Evolutionary conservation across 305 asterid species (phyloP).

Genomic region (Fraxinus greggii): DNA sequence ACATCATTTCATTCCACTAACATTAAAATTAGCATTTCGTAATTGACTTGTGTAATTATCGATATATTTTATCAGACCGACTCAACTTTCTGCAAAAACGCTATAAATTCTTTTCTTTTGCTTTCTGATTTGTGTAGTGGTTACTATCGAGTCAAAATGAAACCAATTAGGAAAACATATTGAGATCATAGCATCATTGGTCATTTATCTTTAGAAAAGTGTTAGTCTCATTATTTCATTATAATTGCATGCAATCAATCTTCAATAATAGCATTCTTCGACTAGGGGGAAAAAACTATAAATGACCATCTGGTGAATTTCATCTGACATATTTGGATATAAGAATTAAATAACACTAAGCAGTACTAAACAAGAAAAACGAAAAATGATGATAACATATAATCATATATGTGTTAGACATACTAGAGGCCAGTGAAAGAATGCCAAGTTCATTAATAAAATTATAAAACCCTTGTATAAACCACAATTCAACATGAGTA

Average conservation of each 20-base stretch:
- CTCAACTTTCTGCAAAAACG: not conserved
- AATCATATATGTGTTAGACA: not conserved
- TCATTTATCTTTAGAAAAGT: not conserved
- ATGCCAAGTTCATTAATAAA: not conserved
- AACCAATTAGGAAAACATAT: not conserved
- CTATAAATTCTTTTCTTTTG: not conserved
- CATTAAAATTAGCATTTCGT: too few species aligned
- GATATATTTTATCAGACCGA: too few species aligned
- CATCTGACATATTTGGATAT: not conserved
- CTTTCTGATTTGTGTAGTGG: not conserved
- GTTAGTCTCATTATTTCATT: not conserved
- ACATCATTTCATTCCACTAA: not conserved
- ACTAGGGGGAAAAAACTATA: not conserved
- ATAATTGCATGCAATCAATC: not conserved
- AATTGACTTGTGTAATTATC: not conserved
- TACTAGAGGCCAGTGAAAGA: not conserved
- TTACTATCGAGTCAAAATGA: not conserved
- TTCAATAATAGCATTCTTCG: not conserved
- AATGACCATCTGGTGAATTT: not conserved
- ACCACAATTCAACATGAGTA: not conserved
- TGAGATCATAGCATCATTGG: not conserved
- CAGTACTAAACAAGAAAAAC: not conserved
- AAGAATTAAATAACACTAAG: not conserved
- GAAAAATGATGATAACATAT: not conserved
- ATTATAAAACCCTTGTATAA: not conserved